phyloP scores from a whole-genome alignment of 768 basidiomycete genomes.

The Lactarius hengduanensis region DNA sequence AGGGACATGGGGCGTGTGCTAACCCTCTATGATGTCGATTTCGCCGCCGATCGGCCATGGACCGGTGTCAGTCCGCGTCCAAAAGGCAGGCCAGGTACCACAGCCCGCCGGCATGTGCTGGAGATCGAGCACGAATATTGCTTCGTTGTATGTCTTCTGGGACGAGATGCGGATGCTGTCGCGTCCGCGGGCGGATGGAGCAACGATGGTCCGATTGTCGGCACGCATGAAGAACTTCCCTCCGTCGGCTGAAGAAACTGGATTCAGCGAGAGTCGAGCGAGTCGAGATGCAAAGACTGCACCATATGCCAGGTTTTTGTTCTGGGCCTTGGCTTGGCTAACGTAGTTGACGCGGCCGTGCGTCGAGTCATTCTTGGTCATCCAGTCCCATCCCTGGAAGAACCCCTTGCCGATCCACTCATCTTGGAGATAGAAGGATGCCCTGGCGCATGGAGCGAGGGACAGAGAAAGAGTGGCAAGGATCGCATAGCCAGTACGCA shows the following conservation, averaged over 20 bases:
- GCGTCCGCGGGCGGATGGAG: conserved; percentile 46
- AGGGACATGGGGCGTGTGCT: background rate
- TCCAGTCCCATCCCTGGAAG: conserved; percentile 47
- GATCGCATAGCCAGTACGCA: conserved; percentile 36
- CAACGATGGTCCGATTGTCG: conserved; percentile 43
- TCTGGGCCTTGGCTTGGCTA: conserved; percentile 42
- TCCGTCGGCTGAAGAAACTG: conserved; percentile 35
- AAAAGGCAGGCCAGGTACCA: conserved; percentile 62
- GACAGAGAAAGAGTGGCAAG: conserved; percentile 13
- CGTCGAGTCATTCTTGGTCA: conserved; percentile 54
- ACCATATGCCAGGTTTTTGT: conserved; percentile 49
- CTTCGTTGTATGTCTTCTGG: conserved; percentile 43
- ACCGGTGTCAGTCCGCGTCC: conserved; percentile 48
- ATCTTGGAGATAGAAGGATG: conserved; percentile 19
- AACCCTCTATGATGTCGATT: conserved; percentile 63
- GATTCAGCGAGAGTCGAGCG: background rate
- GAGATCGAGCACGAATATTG: conserved; percentile 50
- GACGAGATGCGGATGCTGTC: conserved; percentile 57
- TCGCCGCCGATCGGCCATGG: conserved; percentile 38
- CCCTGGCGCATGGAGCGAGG: conserved; percentile 13
- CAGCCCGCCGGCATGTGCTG: conserved; percentile 61
- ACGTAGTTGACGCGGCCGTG: conserved; percentile 63
- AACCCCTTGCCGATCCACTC: conserved; percentile 42
- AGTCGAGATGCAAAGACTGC: conserved; percentile 13
- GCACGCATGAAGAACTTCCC: conserved; percentile 57